Evolutionary conservation across 1,284 basidiomycete genomes (phyloP).

Genomic region (Heterobasidion occidentale): DNA sequence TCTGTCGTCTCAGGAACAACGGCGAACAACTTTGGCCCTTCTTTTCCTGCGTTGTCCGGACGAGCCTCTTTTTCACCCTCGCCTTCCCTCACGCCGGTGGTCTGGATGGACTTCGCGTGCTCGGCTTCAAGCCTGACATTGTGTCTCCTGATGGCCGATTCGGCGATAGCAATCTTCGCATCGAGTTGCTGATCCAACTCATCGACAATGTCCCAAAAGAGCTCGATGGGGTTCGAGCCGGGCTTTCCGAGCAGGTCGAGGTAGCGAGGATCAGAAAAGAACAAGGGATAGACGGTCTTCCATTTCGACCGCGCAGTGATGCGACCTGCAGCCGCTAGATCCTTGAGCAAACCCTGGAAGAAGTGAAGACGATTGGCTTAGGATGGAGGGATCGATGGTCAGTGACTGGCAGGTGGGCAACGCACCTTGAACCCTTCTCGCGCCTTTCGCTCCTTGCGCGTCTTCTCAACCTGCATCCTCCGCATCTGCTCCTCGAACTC

Average conservation of each 20-base stretch:
- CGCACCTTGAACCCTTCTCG: constrained; percentile 81
- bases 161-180: constrained; percentile 57
- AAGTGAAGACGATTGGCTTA: not conserved
- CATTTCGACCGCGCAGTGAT: constrained; percentile 84
- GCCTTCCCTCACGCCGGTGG: constrained; percentile 6
- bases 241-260: constrained; percentile 81
- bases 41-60: not conserved
- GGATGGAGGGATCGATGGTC: not conserved
- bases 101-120: not conserved
- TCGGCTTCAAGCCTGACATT: constrained; percentile 23
- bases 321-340: constrained; percentile 56
- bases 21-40: constrained; percentile 35
- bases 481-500: constrained; percentile 83
- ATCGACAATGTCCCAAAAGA: constrained; percentile 95
- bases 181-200: constrained; percentile 81
- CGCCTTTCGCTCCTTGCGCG: constrained; percentile 77
- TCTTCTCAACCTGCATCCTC: constrained; percentile 74
- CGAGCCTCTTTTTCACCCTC: constrained; percentile 17
- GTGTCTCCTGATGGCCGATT: constrained; percentile 48
- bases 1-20: constrained; percentile 51
- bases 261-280: constrained; percentile 80
- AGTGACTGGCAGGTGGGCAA: constrained; percentile 4
- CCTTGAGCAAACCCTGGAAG: constrained; percentile 57
- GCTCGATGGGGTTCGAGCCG: constrained; percentile 89
- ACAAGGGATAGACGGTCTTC: constrained; percentile 78